A percentile compares a stretch with the other conserved stretches of the same genome.
phyloP scores from a whole-genome alignment of 768 basidiomycete genomes.

The Lactarius trivialis region DNA sequence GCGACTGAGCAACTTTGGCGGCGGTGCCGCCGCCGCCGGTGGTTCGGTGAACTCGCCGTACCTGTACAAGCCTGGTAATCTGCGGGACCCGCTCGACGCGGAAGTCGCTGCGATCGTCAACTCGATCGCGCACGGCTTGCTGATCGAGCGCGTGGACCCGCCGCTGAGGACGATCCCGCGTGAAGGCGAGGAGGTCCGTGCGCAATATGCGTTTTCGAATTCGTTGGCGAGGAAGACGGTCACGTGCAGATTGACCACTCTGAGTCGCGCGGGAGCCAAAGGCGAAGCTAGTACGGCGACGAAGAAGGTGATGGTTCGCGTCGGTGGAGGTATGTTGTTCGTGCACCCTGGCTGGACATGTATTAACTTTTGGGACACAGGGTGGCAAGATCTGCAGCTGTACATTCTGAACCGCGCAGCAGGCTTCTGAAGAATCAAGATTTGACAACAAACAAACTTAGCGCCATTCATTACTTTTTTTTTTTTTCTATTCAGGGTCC shows the following conservation, averaged over 20 bases:
- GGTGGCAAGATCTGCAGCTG: constrained; percentile 74
- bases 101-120: constrained; percentile 76
- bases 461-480: constrained; percentile 14
- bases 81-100: constrained; percentile 73
- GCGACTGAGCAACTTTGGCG: constrained; percentile 45
- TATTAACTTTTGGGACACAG: constrained; percentile 31
- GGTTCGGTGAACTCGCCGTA: constrained; percentile 38
- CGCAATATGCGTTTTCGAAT: constrained; percentile 78
- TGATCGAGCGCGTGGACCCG: constrained; percentile 76
- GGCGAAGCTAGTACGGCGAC: constrained; percentile 38
- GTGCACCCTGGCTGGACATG: background rate
- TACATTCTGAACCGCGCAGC: constrained; percentile 75
- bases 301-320: constrained; percentile 89
- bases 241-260: constrained; percentile 72
- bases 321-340: constrained; percentile 56
- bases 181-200: constrained; percentile 73
- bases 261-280: constrained; percentile 49
- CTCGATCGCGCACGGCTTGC: constrained; percentile 66
- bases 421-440: background rate
- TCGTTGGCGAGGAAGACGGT: constrained; percentile 66
- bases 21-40: constrained; percentile 39
- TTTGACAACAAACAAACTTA: constrained; percentile 1
- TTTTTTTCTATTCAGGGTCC: background rate
- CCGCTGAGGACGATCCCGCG: constrained; percentile 57
- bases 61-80: constrained; percentile 58